These are phyloP conservation scores for Cotoneaster glaucophyllus DNA, from an alignment of 306 rosid species.

Conservation along the genomic window DNA sequence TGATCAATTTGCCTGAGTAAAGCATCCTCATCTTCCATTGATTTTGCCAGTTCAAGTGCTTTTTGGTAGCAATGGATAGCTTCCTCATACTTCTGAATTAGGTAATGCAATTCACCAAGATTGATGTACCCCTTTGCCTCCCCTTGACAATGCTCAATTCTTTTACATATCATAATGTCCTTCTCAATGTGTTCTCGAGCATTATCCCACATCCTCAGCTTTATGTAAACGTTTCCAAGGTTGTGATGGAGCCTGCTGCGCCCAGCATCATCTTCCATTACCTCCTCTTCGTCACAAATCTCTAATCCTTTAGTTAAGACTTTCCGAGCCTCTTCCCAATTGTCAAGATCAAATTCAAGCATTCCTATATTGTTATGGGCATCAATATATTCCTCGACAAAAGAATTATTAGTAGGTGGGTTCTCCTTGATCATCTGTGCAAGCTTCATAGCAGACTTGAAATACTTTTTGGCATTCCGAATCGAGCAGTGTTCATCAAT, in stretches of 20 bases:
- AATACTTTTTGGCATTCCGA: constrained; percentile 74
- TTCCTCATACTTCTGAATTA: constrained; percentile 66
- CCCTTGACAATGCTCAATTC: constrained; percentile 72
- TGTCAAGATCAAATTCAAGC: constrained; percentile 87
- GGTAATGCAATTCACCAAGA: constrained; percentile 69
- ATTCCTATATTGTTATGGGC: constrained; percentile 80
- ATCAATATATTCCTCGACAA: constrained; percentile 68
- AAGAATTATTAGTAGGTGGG: constrained; percentile 40
- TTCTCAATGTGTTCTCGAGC: constrained; percentile 56
- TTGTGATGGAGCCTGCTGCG: constrained; percentile 90
- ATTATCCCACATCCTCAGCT: constrained; percentile 66
- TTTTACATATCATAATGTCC: constrained; percentile 66
- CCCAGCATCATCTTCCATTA: constrained; percentile 48
- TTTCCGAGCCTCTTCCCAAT: constrained; percentile 57
- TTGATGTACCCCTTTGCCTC: constrained; percentile 89
- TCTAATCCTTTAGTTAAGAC: constrained; percentile 43
- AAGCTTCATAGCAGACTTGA: constrained; percentile 62
- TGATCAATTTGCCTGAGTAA: constrained; percentile 50
- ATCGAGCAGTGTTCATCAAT: constrained; percentile 54
- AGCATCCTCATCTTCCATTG: constrained; percentile 79
- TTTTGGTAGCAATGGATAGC: constrained; percentile 51
- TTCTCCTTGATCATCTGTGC: constrained; percentile 54
- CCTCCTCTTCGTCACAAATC: constrained; percentile 83
- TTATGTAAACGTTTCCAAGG: constrained; percentile 73
- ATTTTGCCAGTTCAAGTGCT: constrained; percentile 53